Evolutionary conservation across 352 stramenopile genomes (phyloP).

Genomic region (Globisporangium middletonii): DNA sequence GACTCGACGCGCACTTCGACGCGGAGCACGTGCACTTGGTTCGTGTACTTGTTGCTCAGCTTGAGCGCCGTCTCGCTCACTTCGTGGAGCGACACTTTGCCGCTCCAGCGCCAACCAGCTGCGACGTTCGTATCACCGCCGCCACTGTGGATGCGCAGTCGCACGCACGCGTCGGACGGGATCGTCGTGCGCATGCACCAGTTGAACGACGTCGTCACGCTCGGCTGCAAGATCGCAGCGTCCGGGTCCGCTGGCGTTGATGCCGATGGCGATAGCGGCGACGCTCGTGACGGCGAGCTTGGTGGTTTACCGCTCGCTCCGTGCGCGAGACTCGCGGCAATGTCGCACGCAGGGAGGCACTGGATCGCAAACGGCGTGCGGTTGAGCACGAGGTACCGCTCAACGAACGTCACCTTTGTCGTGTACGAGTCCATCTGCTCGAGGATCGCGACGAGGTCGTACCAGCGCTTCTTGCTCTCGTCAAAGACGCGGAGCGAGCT

Average conservation of each 20-base stretch:
- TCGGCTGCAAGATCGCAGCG: conserved; percentile 21
- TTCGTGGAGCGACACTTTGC: conserved; percentile 76
- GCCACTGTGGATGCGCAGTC: conserved; percentile 40
- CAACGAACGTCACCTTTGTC: conserved; percentile 76
- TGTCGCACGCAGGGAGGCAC: conserved; percentile 40
- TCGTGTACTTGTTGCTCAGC: conserved; percentile 77
- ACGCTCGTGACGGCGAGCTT: conserved; percentile 7
- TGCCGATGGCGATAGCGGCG: conserved; percentile 9
- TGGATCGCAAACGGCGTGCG: conserved; percentile 57
- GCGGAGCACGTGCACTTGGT: conserved; percentile 68
- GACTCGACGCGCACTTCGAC: conserved; percentile 75
- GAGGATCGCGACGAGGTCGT: conserved; percentile 70
- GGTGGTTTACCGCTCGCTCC: neutral
- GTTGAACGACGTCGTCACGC: conserved; percentile 55
- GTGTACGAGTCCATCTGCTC: conserved; percentile 59
- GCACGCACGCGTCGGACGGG: conserved; percentile 58
- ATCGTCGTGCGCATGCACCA: conserved; percentile 46
- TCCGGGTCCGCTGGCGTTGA: conserved; percentile 3
- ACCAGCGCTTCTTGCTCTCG: conserved; percentile 61
- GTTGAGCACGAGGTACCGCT: conserved; percentile 78
- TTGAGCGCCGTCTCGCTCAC: conserved; percentile 84
- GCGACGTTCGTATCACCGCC: conserved; percentile 21
- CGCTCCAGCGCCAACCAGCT: conserved; percentile 67
- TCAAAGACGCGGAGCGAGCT: conserved; percentile 69
- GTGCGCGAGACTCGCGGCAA: conserved; percentile 11